Conservation (phyloP, 176 grass and related monocot genomes). For the Eleusine indica region DNA sequence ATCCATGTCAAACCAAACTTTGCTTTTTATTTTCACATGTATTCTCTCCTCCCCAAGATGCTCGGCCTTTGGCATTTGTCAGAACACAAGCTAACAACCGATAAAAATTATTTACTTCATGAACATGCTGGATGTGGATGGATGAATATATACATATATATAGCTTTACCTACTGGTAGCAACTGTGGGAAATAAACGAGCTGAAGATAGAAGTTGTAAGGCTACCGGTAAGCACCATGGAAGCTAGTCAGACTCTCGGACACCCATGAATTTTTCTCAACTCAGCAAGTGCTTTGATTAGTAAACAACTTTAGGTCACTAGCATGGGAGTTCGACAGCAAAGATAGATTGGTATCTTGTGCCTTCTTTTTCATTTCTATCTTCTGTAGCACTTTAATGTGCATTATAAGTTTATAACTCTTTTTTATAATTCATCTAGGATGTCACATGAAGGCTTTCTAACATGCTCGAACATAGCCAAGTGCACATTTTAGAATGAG, state of each 20-base stretch:
- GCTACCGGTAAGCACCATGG: slow-evolving; percentile 31
- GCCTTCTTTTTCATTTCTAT: background rate
- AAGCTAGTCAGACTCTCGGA: background rate
- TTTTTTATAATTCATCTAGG: slow-evolving; percentile 5
- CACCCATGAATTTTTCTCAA: slow-evolving; percentile 35
- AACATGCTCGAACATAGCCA: background rate
- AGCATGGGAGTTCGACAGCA: slow-evolving; percentile 22
- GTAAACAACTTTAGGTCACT: slow-evolving; percentile 40
- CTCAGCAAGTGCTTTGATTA: slow-evolving; percentile 26
- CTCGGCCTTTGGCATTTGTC: slow-evolving; percentile 38
- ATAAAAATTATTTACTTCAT: slow-evolving; percentile 36
- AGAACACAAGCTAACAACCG: slow-evolving; percentile 7
- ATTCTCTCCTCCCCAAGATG: slow-evolving; percentile 38
- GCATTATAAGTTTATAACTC: background rate
- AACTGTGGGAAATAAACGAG: slow-evolving; percentile 45
- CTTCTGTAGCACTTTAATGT: slow-evolving; percentile 11
- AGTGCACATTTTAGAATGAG: background rate
- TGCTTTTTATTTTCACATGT: slow-evolving; percentile 28
- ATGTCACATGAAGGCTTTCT: background rate
- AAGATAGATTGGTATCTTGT: slow-evolving; percentile 1
- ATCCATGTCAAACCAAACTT: slow-evolving; percentile 48
- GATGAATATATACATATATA: background rate
- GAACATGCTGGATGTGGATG: slow-evolving; percentile 31
- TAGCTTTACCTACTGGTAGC: slow-evolving; percentile 33
- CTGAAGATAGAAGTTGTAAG: slow-evolving; percentile 24